These are phyloP conservation scores for Chalara sp. DNA, from an alignment of 2,329 filamentous ascomycete genomes.

Conservation along the genomic window DNA sequence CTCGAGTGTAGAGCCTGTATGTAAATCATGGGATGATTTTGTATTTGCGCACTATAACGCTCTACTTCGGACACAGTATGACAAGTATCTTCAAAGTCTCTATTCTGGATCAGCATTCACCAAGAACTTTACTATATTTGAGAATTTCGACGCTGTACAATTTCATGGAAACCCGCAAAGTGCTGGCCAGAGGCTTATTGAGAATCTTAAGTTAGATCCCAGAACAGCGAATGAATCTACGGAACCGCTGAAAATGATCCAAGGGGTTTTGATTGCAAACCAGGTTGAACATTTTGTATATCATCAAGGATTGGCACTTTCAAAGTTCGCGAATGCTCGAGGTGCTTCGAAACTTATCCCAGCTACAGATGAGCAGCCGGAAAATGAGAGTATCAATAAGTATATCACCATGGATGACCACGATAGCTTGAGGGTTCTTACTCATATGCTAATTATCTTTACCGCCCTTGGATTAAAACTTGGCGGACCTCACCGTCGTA, in stretches of 20 bases:
- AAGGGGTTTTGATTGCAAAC: slow-evolving; percentile 66
- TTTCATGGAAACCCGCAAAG: slow-evolving; percentile 50
- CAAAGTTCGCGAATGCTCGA: slow-evolving; percentile 38
- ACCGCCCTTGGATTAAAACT: slow-evolving; percentile 48
- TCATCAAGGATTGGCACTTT: slow-evolving; percentile 49
- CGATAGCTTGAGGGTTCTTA: slow-evolving; percentile 60
- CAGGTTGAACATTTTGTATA: slow-evolving; percentile 51
- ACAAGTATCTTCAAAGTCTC: slow-evolving; percentile 56
- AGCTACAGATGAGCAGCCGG: slow-evolving; percentile 28
- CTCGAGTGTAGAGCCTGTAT: slow-evolving; percentile 67
- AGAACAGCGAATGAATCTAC: slow-evolving; percentile 51
- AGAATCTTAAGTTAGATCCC: slow-evolving; percentile 49
- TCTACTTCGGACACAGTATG: slow-evolving; percentile 74
- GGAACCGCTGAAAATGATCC: slow-evolving; percentile 66
- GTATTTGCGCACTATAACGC: slow-evolving; percentile 85
- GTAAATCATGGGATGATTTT: slow-evolving; percentile 76
- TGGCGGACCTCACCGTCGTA: slow-evolving; percentile 32
- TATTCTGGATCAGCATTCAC: slow-evolving; percentile 47
- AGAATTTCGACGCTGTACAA: slow-evolving; percentile 57
- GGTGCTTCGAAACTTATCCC: slow-evolving; percentile 37
- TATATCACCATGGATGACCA: slow-evolving; percentile 51
- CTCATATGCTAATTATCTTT: slow-evolving; percentile 65
- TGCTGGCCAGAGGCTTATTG: slow-evolving; percentile 52
- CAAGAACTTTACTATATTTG: slow-evolving; percentile 50
- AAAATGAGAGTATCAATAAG: slow-evolving; percentile 34